phyloP scores from a whole-genome alignment of 257 asterid species.

The Penstemon davidsonii region DNA sequence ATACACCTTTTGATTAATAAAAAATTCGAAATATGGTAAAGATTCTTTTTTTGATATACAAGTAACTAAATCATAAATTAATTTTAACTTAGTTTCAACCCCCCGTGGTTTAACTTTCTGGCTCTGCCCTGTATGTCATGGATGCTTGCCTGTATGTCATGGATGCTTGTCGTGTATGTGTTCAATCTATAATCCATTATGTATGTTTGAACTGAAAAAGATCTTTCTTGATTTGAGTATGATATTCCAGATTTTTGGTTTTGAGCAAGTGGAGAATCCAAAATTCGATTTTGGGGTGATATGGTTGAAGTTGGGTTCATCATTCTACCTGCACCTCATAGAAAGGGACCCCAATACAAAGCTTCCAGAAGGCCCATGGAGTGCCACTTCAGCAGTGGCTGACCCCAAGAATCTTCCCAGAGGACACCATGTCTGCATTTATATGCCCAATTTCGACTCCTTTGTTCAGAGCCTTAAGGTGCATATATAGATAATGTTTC shows the following conservation, averaged over 20 bases:
- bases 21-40: too few relatives aligned
- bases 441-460: conserved; percentile 63
- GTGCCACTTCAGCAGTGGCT: conserved; percentile 47
- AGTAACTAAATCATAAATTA: too few relatives aligned
- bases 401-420: conserved; percentile 65
- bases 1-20: too few relatives aligned
- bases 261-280: conserved; percentile 74
- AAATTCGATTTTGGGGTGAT: conserved; percentile 62
- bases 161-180: too few relatives aligned
- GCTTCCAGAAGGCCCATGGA: conserved; percentile 87
- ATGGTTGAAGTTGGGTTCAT: conserved; percentile 78
- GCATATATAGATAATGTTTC: background rate
- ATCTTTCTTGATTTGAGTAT: conserved; percentile 10
- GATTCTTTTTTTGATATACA: too few relatives aligned
- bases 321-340: conserved; percentile 72
- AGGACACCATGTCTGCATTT: conserved; percentile 87
- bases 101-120: too few relatives aligned
- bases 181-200: background rate
- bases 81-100: too few relatives aligned
- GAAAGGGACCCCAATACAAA: conserved; percentile 71
- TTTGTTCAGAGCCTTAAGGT: conserved; percentile 69
- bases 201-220: background rate
- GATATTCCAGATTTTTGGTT: conserved; percentile 60
- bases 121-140: too few relatives aligned
- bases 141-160: too few relatives aligned